Base-by-base conservation (phyloP, 768 basidiomycete genomes). In the Naganishia vaughanmartiniae region DNA sequence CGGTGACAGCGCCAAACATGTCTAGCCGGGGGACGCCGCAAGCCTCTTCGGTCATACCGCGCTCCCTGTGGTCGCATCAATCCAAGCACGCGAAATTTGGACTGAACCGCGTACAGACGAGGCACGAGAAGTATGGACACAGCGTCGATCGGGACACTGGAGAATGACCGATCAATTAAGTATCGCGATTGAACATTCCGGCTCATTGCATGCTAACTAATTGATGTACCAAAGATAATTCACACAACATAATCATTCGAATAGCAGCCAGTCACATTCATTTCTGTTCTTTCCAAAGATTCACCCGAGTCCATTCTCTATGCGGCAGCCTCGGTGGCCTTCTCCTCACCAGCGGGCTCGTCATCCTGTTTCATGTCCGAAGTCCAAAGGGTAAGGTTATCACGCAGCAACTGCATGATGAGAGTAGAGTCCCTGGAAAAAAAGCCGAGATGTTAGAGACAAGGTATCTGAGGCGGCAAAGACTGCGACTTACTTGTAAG, bases 301-400 rank as follows among this genome's bases (percentile, higher is more conserved):
- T 42, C 15, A 2, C 60, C 39, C n/a, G n/a, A 19, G 26, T 63
- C 19, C 39, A 34, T 39, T 63, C 46, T 63, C 60, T 63, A 63
- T 63, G 73, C 67, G 45, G 73, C 72, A 45, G 72, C 19, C 51
- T 66, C 72, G 45, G 69, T 42, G n/a, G 71, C 36, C 45, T 72
- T 51, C 56, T 73, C 72, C 70, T 74, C 72, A 67, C 66, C 74
- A 56, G 72, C 69, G 68, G 72, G 70, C 63, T 67, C 70, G 90
- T 90, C 90, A 81, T 94, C 93, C 60, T 63, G 60, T 46, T 93
- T 91, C 91, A 96, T 93, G 82, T 96, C 94, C 55, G 92, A 93
- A 71, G 94, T 96, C 94, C 94, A 98, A 78, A 97, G 87, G 58
- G 93, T 96, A 54, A 98, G 84, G 87, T 97, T 97, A 83, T 97